A percentile compares a stretch with the other conserved stretches of the same genome.
Conservation (phyloP, 2,329 filamentous ascomycete species). For the Aspergillus tubingensis region DNA sequence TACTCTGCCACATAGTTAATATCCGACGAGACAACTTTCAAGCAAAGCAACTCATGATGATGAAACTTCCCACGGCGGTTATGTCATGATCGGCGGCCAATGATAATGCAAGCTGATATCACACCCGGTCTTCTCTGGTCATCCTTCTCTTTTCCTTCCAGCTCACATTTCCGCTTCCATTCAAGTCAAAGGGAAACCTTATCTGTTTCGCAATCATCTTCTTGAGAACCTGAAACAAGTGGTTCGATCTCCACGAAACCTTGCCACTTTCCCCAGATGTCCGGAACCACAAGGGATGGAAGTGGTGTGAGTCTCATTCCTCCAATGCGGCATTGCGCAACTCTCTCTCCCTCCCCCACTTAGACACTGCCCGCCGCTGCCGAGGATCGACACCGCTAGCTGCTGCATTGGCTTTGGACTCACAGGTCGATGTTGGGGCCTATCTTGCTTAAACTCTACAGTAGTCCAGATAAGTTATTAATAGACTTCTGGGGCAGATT, state of each 20-base stretch:
- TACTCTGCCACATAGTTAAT: too few relatives aligned
- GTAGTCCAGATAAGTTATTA: conserved; percentile 5
- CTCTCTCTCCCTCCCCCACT: neutral
- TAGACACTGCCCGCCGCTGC: neutral
- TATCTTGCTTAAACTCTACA: conserved; percentile 9
- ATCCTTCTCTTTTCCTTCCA: too few relatives aligned
- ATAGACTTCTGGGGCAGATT: conserved; percentile 2
- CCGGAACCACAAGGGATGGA: neutral
- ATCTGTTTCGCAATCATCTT: neutral
- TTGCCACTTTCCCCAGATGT: conserved; percentile 2
- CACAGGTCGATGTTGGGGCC: neutral
- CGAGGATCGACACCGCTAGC: conserved; percentile 9
- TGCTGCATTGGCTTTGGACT: conserved; percentile 3
- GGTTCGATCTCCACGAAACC: neutral
- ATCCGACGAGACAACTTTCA: neutral
- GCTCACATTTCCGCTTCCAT: neutral
- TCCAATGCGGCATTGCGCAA: neutral
- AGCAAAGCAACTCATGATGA: conserved; percentile 5
- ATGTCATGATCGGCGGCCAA: conserved; percentile 10
- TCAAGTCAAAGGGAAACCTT: neutral
- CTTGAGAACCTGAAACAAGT: neutral
- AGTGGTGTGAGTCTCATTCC: neutral
- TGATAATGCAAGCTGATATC: conserved; percentile 3
- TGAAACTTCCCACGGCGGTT: conserved; percentile 1
- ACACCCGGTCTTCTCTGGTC: neutral